These are phyloP conservation scores for Sechiopsis laciniata DNA, from an alignment of 306 rosid species.

Conservation along the genomic window DNA sequence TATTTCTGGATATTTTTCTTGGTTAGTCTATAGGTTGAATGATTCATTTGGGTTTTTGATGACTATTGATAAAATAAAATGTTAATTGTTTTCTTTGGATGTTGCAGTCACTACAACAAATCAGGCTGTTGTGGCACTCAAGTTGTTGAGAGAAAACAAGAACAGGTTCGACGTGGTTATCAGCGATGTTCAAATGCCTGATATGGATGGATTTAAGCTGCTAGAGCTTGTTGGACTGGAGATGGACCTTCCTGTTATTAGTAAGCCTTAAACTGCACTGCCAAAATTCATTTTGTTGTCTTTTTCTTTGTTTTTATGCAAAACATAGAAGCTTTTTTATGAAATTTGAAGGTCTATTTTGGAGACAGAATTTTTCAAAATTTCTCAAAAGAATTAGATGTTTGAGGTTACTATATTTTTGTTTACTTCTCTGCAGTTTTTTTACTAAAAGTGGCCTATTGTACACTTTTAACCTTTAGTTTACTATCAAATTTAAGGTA, in stretches of 20 bases:
- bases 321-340: not conserved
- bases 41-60: not conserved
- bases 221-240: slow-evolving; percentile 96
- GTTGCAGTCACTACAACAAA: slow-evolving; percentile 76
- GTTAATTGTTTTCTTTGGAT: slow-evolving; percentile 21
- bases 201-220: slow-evolving; percentile 98
- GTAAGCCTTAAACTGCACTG: slow-evolving; percentile 36
- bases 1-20: slow-evolving; percentile 4
- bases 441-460: too few relatives aligned
- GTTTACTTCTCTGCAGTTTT: not conserved
- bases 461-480: not conserved
- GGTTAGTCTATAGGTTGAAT: slow-evolving; percentile 1
- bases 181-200: slow-evolving; percentile 99
- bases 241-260: slow-evolving; percentile 99
- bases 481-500: not conserved
- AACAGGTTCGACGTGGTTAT: slow-evolving; percentile 82
- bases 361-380: too few relatives aligned
- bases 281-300: slow-evolving; percentile 11
- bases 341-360: not conserved
- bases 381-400: too few relatives aligned
- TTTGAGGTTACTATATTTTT: too few relatives aligned
- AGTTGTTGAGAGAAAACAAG: slow-evolving; percentile 73
- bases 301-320: not conserved
- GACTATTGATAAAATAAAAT: not conserved
- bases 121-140: slow-evolving; percentile 74